Percentiles rank a stretch among this genome's conserved stretches.
phyloP scores from a whole-genome alignment of 2,329 filamentous ascomycete species.

The Paramyrothecium roridum region DNA sequence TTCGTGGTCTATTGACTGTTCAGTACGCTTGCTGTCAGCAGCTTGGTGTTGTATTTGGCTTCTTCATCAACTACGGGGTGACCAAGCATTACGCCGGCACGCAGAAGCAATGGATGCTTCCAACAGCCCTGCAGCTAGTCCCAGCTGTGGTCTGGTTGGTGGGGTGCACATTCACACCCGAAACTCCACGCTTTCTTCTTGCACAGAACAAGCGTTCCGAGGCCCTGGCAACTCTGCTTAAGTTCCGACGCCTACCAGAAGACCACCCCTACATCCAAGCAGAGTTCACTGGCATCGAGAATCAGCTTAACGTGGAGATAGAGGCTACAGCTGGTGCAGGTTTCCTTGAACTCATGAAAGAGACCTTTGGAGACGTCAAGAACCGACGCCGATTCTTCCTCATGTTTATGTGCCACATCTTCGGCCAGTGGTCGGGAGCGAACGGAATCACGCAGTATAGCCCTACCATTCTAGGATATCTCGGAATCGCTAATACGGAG shows the following conservation, averaged over 20 bases:
- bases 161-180: conserved; percentile 18
- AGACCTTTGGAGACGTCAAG: conserved; percentile 22
- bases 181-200: conserved; percentile 20
- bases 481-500: conserved; percentile 18
- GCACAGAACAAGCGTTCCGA: conserved; percentile 13
- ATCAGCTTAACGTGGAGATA: conserved; percentile 27
- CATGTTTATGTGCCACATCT: conserved; percentile 23
- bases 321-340: conserved; percentile 26
- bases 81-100: conserved; percentile 20
- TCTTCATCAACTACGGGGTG: conserved; percentile 31
- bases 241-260: conserved; percentile 19
- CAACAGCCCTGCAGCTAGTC: conserved; percentile 17
- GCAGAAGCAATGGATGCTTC: conserved; percentile 22
- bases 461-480: conserved; percentile 23
- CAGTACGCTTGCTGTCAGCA: conserved; percentile 30
- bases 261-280: conserved; percentile 20
- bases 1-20: conserved; percentile 25
- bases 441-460: conserved; percentile 26
- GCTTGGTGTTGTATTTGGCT: conserved; percentile 27
- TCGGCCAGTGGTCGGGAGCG: conserved; percentile 22
- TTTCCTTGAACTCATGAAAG: conserved; percentile 26
- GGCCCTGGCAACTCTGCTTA: conserved; percentile 12
- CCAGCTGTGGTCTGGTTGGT: conserved; percentile 21
- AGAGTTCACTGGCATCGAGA: conserved; percentile 24
- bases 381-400: conserved; percentile 25